phyloP scores from a whole-genome alignment of 2,329 filamentous ascomycete genomes.

The Pezicula carpinea region DNA sequence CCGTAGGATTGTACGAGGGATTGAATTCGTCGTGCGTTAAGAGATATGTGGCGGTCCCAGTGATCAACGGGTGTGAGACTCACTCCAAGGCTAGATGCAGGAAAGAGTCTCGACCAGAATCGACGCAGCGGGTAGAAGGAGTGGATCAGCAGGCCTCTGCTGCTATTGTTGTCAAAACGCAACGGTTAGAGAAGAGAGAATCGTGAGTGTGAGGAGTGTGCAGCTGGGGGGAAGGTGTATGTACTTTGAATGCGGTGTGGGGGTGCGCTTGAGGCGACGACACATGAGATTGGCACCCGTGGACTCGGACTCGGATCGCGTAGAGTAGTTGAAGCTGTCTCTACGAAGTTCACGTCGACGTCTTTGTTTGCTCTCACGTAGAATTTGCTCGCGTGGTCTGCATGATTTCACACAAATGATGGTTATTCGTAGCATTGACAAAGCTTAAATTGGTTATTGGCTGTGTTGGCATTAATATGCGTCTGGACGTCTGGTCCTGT shows the following conservation, averaged over 20 bases:
- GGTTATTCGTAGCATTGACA: background rate
- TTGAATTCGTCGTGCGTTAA: background rate
- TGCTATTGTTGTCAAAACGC: background rate
- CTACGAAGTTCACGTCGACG: background rate
- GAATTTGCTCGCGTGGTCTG: background rate
- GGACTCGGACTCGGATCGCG: no score
- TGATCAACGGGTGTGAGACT: constrained; percentile 3
- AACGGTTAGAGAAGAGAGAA: background rate
- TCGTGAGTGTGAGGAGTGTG: background rate
- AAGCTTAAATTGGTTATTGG: constrained; percentile 1
- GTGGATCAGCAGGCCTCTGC: background rate
- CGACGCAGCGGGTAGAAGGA: background rate
- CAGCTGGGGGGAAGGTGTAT: background rate
- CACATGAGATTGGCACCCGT: background rate
- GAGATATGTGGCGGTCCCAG: background rate
- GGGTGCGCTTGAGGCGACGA: background rate
- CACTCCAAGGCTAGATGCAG: background rate
- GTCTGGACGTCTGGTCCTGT: background rate
- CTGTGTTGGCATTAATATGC: constrained; percentile 5
- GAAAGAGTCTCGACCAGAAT: background rate
- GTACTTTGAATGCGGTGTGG: background rate
- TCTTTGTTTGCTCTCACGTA: background rate
- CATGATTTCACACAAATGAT: background rate
- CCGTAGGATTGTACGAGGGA: background rate
- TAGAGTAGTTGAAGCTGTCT: no score